Conservation (phyloP, 805 yeast species). For the Pichia gijzeniarum region DNA sequence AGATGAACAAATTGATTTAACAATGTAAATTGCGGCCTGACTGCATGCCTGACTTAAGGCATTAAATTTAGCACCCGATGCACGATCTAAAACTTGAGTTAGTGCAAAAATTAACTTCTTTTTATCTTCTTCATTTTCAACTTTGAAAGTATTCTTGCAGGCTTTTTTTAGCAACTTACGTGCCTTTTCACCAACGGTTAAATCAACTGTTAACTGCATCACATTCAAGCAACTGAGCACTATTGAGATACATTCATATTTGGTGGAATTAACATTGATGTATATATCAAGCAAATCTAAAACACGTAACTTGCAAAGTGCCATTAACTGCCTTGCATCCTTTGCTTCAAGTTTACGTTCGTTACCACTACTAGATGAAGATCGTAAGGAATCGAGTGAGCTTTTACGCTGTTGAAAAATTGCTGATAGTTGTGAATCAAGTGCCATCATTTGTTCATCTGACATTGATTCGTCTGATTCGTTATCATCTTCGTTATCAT, state of each 20-base stretch:
- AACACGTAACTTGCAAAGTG: conserved; percentile 69
- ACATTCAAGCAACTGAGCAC: conserved; percentile 53
- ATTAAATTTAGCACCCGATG: conserved; percentile 39
- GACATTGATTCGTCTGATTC: conserved; percentile 79
- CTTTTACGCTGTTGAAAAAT: conserved; percentile 81
- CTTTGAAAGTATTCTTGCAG: conserved; percentile 38
- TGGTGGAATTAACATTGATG: conserved; percentile 38
- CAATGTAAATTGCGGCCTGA: conserved; percentile 58
- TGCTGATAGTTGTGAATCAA: conserved; percentile 74
- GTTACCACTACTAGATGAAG: conserved; percentile 44
- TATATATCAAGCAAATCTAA: conserved; percentile 71
- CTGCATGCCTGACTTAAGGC: conserved; percentile 52
- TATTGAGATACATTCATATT: conserved; percentile 36
- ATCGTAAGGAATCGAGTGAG: conserved; percentile 42
- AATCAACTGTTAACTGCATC: conserved; percentile 63
- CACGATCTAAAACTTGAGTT: conserved; percentile 37
- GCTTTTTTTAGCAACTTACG: conserved; percentile 63
- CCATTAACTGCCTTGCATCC: conserved; percentile 74
- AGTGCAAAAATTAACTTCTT: conserved; percentile 25
- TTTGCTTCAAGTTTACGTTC: conserved; percentile 65
- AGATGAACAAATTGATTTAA: conserved; percentile 47
- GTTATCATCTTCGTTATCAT: conserved; percentile 43
- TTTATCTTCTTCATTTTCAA: conserved; percentile 17
- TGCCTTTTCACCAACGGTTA: conserved; percentile 64
- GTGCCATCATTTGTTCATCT: conserved; percentile 93